These are phyloP conservation scores for Sclerotinia sclerotiorum DNA, from an alignment of 2,329 filamentous ascomycete genomes.

Conservation along the genomic window DNA sequence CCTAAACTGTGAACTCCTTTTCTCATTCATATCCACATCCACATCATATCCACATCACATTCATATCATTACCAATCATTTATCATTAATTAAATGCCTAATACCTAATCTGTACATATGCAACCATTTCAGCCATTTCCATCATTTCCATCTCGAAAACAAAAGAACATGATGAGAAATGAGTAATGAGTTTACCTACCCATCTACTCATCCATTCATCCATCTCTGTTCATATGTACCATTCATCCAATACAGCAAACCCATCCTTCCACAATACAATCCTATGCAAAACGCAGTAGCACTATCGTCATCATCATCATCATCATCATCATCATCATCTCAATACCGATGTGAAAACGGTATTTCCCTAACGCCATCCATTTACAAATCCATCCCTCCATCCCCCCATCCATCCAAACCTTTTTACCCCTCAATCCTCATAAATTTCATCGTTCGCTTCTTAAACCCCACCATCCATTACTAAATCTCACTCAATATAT, in stretches of 20 bases:
- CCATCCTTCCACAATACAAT: background rate
- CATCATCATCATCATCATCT: background rate
- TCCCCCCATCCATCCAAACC: background rate
- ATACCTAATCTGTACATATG: background rate
- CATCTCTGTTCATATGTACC: conserved; percentile 4
- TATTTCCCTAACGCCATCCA: conserved; percentile 10
- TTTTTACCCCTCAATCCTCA: conserved; percentile 1
- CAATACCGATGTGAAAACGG: background rate
- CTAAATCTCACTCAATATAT: conserved; percentile 16
- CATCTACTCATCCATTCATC: background rate
- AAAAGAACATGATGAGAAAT: background rate
- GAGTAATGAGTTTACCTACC: background rate
- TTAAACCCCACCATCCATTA: background rate
- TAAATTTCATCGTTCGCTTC: background rate
- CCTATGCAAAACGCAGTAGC: background rate
- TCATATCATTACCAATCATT: background rate
- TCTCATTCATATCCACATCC: no score
- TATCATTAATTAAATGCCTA: background rate
- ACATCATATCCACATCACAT: background rate
- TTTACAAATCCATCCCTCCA: background rate
- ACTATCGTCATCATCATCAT: background rate
- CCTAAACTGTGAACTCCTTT: no score
- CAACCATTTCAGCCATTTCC: no score
- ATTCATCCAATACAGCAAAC: background rate
- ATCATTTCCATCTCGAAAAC: background rate